A percentile compares a stretch with the other conserved stretches of the same genome.
Evolutionary conservation across 345 rosid genomes (phyloP).

Genomic region (Pistacia integerrima): DNA sequence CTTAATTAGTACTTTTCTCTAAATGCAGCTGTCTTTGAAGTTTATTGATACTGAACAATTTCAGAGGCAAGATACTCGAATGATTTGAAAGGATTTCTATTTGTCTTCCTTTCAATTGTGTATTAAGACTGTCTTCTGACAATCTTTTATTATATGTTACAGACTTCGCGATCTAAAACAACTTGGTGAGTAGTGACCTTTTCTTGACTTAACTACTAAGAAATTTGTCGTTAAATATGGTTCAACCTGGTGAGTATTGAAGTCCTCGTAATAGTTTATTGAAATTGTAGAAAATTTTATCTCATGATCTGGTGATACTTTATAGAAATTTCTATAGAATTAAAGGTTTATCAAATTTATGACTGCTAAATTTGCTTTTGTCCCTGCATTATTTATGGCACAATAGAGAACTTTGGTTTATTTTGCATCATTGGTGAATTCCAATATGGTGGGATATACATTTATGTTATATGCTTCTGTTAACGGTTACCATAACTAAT

Average conservation of each 20-base stretch:
- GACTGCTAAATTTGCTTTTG: conserved; percentile 5
- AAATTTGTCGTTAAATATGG: not conserved
- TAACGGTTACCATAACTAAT: not conserved
- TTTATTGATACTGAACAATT: conserved; percentile 71
- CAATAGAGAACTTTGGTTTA: conserved; percentile 3
- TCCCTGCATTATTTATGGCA: not conserved
- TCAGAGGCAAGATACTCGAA: conserved; percentile 50
- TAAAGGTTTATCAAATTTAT: not conserved
- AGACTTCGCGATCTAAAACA: conserved; percentile 80
- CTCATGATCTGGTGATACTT: not conserved
- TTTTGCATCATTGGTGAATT: not conserved
- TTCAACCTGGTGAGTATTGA: not conserved
- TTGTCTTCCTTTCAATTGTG: not conserved
- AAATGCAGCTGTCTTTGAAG: conserved; percentile 53
- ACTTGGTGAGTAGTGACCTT: conserved; percentile 47
- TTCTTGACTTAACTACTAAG: not conserved
- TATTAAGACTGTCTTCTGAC: not conserved
- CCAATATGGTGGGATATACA: not conserved
- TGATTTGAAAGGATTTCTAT: not conserved
- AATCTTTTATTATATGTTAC: conserved; percentile 24
- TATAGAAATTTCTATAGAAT: not conserved
- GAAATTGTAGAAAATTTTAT: not conserved
- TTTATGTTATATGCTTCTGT: not conserved
- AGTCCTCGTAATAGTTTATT: not conserved
- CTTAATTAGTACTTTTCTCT: conserved; percentile 1